phyloP scores from a whole-genome alignment of 805 yeast species.

The Geotrichum ghanense region DNA sequence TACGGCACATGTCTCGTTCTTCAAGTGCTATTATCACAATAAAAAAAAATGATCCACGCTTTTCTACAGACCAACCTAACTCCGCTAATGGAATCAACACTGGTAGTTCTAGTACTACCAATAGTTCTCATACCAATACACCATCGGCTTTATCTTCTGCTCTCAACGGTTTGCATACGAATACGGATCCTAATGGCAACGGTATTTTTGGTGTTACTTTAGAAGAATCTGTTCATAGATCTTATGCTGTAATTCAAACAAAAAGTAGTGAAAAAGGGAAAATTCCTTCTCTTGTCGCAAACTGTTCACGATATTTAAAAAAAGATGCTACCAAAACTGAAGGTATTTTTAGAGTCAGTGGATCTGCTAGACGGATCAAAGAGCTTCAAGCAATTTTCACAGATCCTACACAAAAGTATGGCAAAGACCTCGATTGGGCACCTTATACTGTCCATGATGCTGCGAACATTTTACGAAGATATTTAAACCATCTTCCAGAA shows the following conservation, averaged over 20 bases:
- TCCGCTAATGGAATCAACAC: conserved; percentile 4
- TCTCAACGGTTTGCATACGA: background rate
- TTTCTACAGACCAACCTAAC: conserved; percentile 1
- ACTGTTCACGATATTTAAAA: conserved; percentile 81
- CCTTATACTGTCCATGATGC: conserved; percentile 96
- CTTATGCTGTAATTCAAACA: conserved; percentile 65
- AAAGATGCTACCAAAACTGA: conserved; percentile 59
- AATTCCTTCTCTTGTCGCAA: conserved; percentile 90
- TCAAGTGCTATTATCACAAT: conserved; percentile 17
- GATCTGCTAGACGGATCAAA: conserved; percentile 78
- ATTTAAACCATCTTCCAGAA: conserved; percentile 78
- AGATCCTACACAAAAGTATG: conserved; percentile 74
- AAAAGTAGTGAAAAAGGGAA: conserved; percentile 57
- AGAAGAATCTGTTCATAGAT: conserved; percentile 55
- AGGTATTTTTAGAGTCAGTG: conserved; percentile 90
- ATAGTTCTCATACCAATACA: conserved; percentile 9
- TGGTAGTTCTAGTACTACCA: conserved; percentile 10
- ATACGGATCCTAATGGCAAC: conserved; percentile 12
- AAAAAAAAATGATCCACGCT: background rate
- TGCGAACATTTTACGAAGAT: conserved; percentile 79
- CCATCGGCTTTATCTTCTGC: background rate
- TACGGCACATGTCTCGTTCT: conserved; percentile 29
- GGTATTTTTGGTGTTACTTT: conserved; percentile 75
- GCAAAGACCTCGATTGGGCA: conserved; percentile 81
- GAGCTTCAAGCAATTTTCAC: conserved; percentile 78